phyloP scores from a whole-genome alignment of 257 asterid species.

The Lithospermum erythrorhizon region DNA sequence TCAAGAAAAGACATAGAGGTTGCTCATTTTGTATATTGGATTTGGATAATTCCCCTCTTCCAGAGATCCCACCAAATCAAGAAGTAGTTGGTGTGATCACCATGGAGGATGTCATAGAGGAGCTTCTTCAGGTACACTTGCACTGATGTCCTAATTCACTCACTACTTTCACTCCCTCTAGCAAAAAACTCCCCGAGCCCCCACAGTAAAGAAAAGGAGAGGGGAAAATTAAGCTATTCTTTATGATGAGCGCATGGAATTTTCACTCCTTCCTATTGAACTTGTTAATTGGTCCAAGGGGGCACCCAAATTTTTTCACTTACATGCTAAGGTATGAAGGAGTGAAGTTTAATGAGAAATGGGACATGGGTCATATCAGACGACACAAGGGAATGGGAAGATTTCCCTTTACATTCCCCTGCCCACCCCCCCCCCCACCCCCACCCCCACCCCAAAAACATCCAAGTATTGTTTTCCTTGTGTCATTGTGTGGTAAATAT shows the following conservation, averaged over 20 bases:
- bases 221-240: not conserved
- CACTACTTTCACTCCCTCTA: not conserved
- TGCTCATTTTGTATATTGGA: conserved; percentile 93
- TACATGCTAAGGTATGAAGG: too few species aligned
- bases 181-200: not conserved
- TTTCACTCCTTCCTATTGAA: too few species aligned
- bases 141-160: not conserved
- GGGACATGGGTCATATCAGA: too few species aligned
- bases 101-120: conserved; percentile 99
- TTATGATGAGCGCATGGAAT: not conserved
- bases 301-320: too few species aligned
- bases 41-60: conserved; percentile 66
- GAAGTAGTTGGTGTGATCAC: conserved; percentile 84
- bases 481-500: not conserved
- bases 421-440: too few species aligned
- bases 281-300: too few species aligned
- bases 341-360: too few species aligned
- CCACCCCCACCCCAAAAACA: too few species aligned
- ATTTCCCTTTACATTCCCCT: too few species aligned
- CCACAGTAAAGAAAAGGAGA: not conserved
- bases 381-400: too few species aligned
- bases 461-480: not conserved
- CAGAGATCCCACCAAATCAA: conserved; percentile 68
- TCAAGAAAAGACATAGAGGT: conserved; percentile 85
- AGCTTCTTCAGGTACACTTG: conserved; percentile 85